Percentiles rank a stretch among this genome's conserved stretches.
These are phyloP conservation scores for Solanum aculeatissimum DNA, from an alignment of 305 asterid genomes.

Conservation along the genomic window DNA sequence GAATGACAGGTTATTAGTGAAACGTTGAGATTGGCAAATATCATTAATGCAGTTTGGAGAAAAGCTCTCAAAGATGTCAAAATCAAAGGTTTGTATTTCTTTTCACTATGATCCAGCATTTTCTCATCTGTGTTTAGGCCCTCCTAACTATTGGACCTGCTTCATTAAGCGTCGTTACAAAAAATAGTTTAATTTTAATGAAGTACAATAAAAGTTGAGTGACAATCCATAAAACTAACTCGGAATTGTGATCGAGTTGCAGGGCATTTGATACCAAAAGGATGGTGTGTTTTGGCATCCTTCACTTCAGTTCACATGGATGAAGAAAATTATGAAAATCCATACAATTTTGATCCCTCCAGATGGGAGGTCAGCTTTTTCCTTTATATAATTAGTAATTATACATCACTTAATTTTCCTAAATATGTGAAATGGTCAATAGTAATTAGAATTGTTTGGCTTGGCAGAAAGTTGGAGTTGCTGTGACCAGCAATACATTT, in stretches of 20 bases:
- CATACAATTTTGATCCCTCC: constrained; percentile 79
- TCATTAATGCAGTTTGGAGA: constrained; percentile 97
- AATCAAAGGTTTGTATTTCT: constrained; percentile 46
- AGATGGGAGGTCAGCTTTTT: constrained; percentile 66
- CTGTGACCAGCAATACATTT: constrained; percentile 40
- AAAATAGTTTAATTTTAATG: not conserved
- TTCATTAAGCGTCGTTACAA: not conserved
- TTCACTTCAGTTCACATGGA: constrained; percentile 89
- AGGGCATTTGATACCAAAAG: constrained; percentile 92
- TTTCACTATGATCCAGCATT: not conserved
- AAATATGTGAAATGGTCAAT: not conserved
- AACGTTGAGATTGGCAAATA: constrained; percentile 76
- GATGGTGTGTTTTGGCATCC: constrained; percentile 82
- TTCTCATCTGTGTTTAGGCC: not conserved
- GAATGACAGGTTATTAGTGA: constrained; percentile 68
- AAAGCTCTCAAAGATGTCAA: constrained; percentile 82
- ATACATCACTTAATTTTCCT: not conserved
- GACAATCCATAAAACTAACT: not conserved
- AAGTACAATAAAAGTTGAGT: not conserved
- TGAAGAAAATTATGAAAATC: constrained; percentile 54
- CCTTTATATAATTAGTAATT: not conserved
- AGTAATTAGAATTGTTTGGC: not conserved
- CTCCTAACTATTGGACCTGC: not conserved
- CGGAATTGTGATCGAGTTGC: not conserved
- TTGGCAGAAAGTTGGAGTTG: constrained; percentile 35